These are phyloP conservation scores for Puccinia brachypodii DNA, from an alignment of 1,284 basidiomycete species.

Conservation along the genomic window DNA sequence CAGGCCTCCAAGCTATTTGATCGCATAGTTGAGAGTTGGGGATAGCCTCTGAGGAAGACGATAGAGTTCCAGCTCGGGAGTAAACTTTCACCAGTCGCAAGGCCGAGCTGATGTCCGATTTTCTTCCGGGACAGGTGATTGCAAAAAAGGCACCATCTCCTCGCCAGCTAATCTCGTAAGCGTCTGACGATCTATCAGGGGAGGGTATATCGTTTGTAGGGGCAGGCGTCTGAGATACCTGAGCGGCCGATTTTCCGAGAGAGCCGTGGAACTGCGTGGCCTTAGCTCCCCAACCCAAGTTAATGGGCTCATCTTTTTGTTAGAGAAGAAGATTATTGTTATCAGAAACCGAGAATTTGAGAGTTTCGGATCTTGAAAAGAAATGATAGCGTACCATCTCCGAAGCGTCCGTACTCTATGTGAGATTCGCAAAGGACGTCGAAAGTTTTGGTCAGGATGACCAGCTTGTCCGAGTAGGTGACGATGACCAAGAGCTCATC, in stretches of 20 bases:
- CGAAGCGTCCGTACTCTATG: slow-evolving; percentile 54
- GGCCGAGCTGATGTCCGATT: slow-evolving; percentile 75
- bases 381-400: slow-evolving; percentile 51
- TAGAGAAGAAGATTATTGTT: neutral
- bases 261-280: slow-evolving; percentile 98
- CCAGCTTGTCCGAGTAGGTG: slow-evolving; percentile 52
- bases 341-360: too few relatives aligned
- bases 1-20: slow-evolving; percentile 79
- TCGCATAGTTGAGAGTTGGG: slow-evolving; percentile 72
- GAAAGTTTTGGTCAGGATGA: slow-evolving; percentile 56
- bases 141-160: slow-evolving; percentile 34
- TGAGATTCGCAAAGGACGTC: slow-evolving; percentile 55
- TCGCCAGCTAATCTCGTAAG: slow-evolving; percentile 22
- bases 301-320: slow-evolving; percentile 37
- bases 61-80: slow-evolving; percentile 72
- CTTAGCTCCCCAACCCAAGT: slow-evolving; percentile 82
- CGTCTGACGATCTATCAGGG: slow-evolving; percentile 56
- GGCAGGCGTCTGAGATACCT: slow-evolving; percentile 50
- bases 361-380: neutral
- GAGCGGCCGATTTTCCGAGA: slow-evolving; percentile 80
- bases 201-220: slow-evolving; percentile 60
- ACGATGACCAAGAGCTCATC: slow-evolving; percentile 56
- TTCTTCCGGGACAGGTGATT: slow-evolving; percentile 16
- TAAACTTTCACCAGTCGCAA: slow-evolving; percentile 73
- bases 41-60: slow-evolving; percentile 80